These are phyloP conservation scores for Rhodotorula mucilaginosa DNA, from an alignment of 1,284 basidiomycete species.

Conservation along the genomic window DNA sequence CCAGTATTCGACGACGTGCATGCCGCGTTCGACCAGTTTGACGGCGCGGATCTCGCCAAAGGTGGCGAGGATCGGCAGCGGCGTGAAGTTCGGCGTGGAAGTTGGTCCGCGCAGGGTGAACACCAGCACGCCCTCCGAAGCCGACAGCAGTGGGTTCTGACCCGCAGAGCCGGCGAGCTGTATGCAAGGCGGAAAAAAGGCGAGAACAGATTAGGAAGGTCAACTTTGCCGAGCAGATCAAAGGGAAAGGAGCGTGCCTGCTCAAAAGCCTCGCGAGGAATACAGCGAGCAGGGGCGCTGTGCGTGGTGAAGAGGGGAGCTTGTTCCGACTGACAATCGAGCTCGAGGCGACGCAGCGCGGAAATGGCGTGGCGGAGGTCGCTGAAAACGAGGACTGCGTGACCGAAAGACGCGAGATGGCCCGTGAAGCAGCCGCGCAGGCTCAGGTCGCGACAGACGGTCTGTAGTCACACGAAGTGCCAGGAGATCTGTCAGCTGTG, in stretches of 20 bases:
- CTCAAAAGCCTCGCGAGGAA: slow-evolving; percentile 20
- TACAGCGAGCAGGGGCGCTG: slow-evolving; percentile 8
- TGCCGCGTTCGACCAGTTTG: slow-evolving; percentile 19
- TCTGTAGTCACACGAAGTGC: background rate
- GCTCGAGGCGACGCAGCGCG: background rate
- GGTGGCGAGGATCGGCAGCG: slow-evolving; percentile 15
- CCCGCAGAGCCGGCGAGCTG: slow-evolving; percentile 12
- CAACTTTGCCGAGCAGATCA: background rate
- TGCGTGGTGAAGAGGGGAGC: background rate
- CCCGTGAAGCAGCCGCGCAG: slow-evolving; percentile 18
- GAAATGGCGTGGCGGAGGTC: slow-evolving; percentile 24
- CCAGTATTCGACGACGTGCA: slow-evolving; percentile 30
- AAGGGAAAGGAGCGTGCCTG: slow-evolving; percentile 7
- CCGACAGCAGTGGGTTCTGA: slow-evolving; percentile 20
- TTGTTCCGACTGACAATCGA: background rate
- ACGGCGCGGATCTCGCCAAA: slow-evolving; percentile 24
- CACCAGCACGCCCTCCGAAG: slow-evolving; percentile 30
- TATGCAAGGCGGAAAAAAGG: no score
- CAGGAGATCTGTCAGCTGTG: background rate
- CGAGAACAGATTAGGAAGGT: background rate
- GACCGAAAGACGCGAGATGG: slow-evolving; percentile 11
- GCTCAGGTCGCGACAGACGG: slow-evolving; percentile 2
- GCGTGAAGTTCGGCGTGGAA: slow-evolving; percentile 7
- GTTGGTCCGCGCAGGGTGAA: slow-evolving; percentile 13
- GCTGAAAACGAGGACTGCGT: slow-evolving; percentile 32